Evolutionary conservation across 495 filamentous ascomycete species (phyloP), one percentile per base, ranked within the genome.

Genomic region (Aspergillus cavernicola): DNA sequence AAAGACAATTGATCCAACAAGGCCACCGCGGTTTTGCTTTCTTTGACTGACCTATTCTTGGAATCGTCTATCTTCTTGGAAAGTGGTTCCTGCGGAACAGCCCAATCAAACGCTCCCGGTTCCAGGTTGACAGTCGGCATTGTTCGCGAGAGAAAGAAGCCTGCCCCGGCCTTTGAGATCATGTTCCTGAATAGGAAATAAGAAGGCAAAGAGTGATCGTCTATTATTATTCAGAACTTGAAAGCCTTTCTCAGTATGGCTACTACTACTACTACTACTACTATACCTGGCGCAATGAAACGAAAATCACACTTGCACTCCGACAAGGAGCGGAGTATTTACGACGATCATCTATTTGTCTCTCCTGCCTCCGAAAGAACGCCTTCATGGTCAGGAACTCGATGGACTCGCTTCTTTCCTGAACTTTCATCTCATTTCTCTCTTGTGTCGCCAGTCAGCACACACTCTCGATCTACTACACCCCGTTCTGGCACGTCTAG

Each of bases 401-500:
- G 50, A 15, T 63, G 57, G 58, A 46, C 52, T 52, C 68, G 64
- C 11, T 71, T 67, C 33, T 69, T 67, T 49, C 66, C 70, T 8
- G 67, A 71, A 39, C 46, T 69, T 0, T 63, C 61, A 6, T 63
- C 63, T 0, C 63, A 66, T 28, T 63, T 71, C 43, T 52, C 59
- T 3, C 20, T 69, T 12, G 52, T 63, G n/a, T 66, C 70, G 33
- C 56, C 55, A 10, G 24, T 36, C 22, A 58, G 48, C 46, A 28
- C 36, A 46, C 41, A 32, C 36, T 8, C 44, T 13, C 26, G 2
- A 16, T 20, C 35, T 31, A 11, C n/a, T 20, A 15, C 9, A 26
- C 23, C 6, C 39, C 15, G 16, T 41, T 12, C 13, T 24, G 4
- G 22, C 31, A 24, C 31, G 24, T 24, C 40, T 43, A 31, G 6